Evolutionary conservation across 495 filamentous ascomycete genomes (phyloP).

Genomic region (Penicillium verhagenii): DNA sequence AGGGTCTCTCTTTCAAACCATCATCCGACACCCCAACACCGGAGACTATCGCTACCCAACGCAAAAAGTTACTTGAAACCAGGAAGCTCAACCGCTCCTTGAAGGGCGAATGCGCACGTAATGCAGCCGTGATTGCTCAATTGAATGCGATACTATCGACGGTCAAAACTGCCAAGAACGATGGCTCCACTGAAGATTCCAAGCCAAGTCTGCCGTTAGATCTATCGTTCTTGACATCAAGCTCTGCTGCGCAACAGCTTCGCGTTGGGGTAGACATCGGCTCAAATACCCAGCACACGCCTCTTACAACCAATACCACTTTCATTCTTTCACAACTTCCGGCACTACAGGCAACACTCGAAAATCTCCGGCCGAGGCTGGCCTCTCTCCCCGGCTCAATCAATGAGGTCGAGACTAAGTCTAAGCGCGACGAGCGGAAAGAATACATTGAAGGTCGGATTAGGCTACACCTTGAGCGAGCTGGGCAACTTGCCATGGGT

Average conservation of each 20-base stretch:
- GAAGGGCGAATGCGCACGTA: constrained; percentile 70
- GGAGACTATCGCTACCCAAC: constrained; percentile 66
- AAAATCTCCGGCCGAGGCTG: constrained; percentile 60
- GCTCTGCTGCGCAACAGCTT: constrained; percentile 43
- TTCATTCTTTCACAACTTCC: constrained; percentile 83
- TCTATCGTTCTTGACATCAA: constrained; percentile 54
- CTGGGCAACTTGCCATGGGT: constrained; percentile 41
- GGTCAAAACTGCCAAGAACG: constrained; percentile 26
- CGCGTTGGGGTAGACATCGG: constrained; percentile 42
- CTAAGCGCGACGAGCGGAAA: constrained; percentile 55
- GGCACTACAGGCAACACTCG: constrained; percentile 65
- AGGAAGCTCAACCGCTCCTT: constrained; percentile 75
- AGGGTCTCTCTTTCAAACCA: constrained; percentile 38
- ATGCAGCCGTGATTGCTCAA: constrained; percentile 67
- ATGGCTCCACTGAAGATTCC: constrained; percentile 16
- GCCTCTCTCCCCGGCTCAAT: constrained; percentile 46
- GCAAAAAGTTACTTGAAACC: constrained; percentile 77
- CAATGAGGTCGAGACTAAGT: constrained; percentile 32
- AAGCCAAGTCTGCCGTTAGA: constrained; percentile 29
- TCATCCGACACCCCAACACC: constrained; percentile 50
- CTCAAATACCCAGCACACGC: constrained; percentile 37
- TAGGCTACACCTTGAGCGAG: constrained; percentile 45
- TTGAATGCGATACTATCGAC: constrained; percentile 56
- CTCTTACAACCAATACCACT: constrained; percentile 69
- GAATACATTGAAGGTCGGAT: constrained; percentile 76